These are phyloP conservation scores for Claviceps fusiformis DNA, from an alignment of 2,329 filamentous ascomycete genomes.

Conservation along the genomic window DNA sequence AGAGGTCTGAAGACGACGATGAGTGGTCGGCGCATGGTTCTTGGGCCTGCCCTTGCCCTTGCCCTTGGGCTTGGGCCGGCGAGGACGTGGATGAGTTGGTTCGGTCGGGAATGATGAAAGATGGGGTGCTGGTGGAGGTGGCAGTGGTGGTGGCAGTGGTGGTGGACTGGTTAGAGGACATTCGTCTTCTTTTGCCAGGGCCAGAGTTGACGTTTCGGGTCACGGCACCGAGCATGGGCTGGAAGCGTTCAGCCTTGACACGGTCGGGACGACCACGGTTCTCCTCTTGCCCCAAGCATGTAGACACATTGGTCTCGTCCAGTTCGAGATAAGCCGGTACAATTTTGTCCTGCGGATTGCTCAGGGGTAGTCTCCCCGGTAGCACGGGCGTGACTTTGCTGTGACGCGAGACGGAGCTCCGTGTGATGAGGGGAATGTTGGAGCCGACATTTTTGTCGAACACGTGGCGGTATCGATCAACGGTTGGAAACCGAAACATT, in stretches of 20 bases:
- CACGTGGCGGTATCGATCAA: slow-evolving; percentile 19
- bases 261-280: neutral
- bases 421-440: slow-evolving; percentile 35
- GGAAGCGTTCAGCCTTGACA: slow-evolving; percentile 16
- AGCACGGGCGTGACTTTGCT: slow-evolving; percentile 26
- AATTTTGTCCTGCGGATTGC: slow-evolving; percentile 9
- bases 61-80: neutral
- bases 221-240: slow-evolving; percentile 19
- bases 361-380: slow-evolving; percentile 30
- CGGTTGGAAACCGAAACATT: slow-evolving; percentile 21
- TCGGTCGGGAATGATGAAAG: slow-evolving; percentile 17
- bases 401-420: slow-evolving; percentile 29
- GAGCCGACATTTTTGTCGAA: slow-evolving; percentile 16
- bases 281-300: neutral
- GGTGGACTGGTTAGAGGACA: slow-evolving; percentile 9
- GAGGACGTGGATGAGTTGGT: slow-evolving; percentile 19
- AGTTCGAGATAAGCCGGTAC: slow-evolving; percentile 3
- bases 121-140: neutral
- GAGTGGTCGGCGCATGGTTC: neutral
- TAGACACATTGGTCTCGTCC: neutral
- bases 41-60: neutral
- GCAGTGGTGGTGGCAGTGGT: too few species aligned
- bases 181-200: slow-evolving; percentile 18
- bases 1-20: slow-evolving; percentile 5
- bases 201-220: slow-evolving; percentile 16